Evolutionary conservation across 1,139 yeast species (phyloP).

Genomic region (Pneumocystis carinii): DNA sequence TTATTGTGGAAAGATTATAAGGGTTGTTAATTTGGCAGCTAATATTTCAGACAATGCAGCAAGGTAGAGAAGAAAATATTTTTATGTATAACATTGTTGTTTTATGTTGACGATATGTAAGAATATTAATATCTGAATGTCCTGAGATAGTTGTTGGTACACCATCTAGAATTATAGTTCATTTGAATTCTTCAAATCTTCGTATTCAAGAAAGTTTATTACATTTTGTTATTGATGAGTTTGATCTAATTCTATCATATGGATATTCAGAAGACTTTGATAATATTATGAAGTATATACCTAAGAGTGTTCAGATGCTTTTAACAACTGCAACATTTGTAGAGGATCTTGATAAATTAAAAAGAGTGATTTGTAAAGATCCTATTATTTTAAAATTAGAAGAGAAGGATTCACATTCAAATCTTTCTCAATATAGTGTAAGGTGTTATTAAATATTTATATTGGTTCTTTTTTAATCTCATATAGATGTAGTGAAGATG

Average conservation of each 20-base stretch:
- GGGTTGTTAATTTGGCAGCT: constrained; percentile 58
- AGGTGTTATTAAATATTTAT: constrained; percentile 25
- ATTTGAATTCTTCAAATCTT: constrained; percentile 25
- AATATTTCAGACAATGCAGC: constrained; percentile 56
- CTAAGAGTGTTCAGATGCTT: constrained; percentile 70
- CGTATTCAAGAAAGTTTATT: constrained; percentile 33
- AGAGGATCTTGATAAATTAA: constrained; percentile 68
- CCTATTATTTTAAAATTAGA: constrained; percentile 73
- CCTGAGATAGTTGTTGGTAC: constrained; percentile 82
- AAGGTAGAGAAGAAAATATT: constrained; percentile 20
- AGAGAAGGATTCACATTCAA: constrained; percentile 26
- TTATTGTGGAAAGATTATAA: constrained; percentile 55
- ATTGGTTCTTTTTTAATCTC: neutral
- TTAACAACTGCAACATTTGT: constrained; percentile 93
- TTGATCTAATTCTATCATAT: constrained; percentile 75
- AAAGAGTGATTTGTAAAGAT: constrained; percentile 61
- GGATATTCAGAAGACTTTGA: constrained; percentile 80
- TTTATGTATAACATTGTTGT: neutral
- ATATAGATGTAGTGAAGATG: constrained; percentile 50
- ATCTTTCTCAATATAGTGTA: constrained; percentile 70
- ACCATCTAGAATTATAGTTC: constrained; percentile 59
- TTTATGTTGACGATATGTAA: neutral
- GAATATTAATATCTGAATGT: constrained; percentile 49
- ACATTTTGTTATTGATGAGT: constrained; percentile 84
- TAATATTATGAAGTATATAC: constrained; percentile 43